These are phyloP conservation scores for Cenchrus americanus DNA, from an alignment of 176 grass and related monocot species.

Conservation along the genomic window DNA sequence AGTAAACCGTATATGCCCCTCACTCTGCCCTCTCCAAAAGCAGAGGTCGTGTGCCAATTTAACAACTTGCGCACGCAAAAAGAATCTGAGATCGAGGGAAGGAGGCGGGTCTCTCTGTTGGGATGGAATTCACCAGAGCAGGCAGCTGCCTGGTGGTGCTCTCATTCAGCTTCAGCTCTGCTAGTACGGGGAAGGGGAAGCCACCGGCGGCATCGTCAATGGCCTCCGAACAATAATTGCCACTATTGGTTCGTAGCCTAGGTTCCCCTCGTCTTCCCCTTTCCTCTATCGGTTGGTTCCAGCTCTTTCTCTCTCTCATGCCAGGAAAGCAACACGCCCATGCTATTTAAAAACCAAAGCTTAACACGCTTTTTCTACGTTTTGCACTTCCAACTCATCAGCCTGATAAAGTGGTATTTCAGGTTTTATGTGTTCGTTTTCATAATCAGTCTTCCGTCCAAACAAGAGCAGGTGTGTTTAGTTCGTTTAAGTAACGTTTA, in stretches of 20 bases:
- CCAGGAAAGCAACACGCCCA: slow-evolving; percentile 35
- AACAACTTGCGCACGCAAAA: slow-evolving; percentile 51
- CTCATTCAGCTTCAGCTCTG: background rate
- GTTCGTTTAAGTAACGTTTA: too few relatives aligned
- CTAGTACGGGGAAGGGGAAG: background rate
- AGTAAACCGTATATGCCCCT: slow-evolving; percentile 53
- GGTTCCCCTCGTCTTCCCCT: slow-evolving; percentile 1
- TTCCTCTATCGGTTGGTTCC: slow-evolving; percentile 29
- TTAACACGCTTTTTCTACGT: too few relatives aligned
- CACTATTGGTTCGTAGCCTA: slow-evolving; percentile 33
- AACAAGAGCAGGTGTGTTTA: background rate
- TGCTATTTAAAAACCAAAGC: background rate
- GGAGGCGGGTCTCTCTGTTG: slow-evolving; percentile 41
- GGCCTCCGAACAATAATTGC: slow-evolving; percentile 42
- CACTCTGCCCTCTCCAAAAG: slow-evolving; percentile 39
- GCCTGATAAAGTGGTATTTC: background rate
- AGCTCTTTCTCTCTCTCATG: slow-evolving; percentile 13
- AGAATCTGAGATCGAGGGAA: slow-evolving; percentile 9
- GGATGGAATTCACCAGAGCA: slow-evolving; percentile 45
- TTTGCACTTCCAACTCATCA: slow-evolving; percentile 13
- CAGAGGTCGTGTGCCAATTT: slow-evolving; percentile 55
- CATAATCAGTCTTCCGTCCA: background rate
- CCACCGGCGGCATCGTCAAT: slow-evolving; percentile 1
- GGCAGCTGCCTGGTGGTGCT: background rate
- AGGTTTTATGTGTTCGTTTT: background rate